These are phyloP conservation scores for Eimeria maxima DNA, from an alignment of 169 alveolate genomes.

Conservation along the genomic window DNA sequence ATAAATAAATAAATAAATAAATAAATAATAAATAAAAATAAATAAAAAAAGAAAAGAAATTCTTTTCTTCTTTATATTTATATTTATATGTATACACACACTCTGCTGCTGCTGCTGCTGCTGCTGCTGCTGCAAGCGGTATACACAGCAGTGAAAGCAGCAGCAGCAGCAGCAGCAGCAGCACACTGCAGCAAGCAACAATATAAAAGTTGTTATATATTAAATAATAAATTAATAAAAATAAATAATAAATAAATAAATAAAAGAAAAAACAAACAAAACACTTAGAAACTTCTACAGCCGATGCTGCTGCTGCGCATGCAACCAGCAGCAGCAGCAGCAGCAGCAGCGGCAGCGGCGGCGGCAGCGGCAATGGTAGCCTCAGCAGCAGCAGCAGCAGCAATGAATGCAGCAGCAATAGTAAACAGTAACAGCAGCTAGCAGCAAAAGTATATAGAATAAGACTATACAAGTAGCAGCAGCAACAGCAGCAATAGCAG, in stretches of 20 bases:
- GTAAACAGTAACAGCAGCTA: too few species aligned
- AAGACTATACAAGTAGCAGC: background rate
- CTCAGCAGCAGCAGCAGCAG: background rate
- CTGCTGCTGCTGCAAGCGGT: too few species aligned
- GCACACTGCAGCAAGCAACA: too few species aligned
- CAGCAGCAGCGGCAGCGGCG: background rate
- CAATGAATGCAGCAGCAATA: background rate
- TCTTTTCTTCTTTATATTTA: background rate
- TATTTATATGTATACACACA: background rate
- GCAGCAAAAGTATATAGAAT: too few species aligned
- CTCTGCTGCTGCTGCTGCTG: too few species aligned
- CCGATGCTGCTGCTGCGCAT: slow-evolving; percentile 26
- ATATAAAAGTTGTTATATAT: too few species aligned
- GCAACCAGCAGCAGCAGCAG: background rate
- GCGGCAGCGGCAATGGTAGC: background rate
- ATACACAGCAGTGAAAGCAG: too few species aligned
- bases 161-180: too few species aligned
- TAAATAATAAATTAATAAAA: too few species aligned
- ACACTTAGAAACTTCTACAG: background rate
- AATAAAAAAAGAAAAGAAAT: too few species aligned
- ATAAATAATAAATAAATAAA: too few species aligned
- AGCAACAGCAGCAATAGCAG: too few species aligned
- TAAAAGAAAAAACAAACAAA: slow-evolving; percentile 11
- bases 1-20: background rate
- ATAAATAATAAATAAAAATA: background rate